Percentiles rank a stretch among this genome's conserved stretches.
Evolutionary conservation across 805 yeast species (phyloP).

Genomic region (Myxozyma vanderwaltii): DNA sequence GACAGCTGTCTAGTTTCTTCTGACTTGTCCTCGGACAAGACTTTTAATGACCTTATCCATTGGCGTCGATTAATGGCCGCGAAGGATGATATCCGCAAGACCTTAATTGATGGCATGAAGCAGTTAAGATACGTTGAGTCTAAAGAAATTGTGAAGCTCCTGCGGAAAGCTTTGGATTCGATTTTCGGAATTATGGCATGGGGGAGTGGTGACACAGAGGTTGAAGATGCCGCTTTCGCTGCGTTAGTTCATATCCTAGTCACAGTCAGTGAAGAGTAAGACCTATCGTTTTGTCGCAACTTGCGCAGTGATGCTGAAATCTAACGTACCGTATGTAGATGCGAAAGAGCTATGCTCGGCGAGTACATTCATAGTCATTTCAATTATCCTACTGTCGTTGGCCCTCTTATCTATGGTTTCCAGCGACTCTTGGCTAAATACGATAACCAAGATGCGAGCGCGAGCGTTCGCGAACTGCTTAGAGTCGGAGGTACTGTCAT

Average conservation of each 20-base stretch:
- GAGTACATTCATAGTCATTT: conserved; percentile 37
- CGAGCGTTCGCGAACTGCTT: conserved; percentile 23
- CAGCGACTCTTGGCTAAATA: conserved; percentile 21
- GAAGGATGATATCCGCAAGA: conserved; percentile 9
- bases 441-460: conserved; percentile 8
- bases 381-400: conserved; percentile 33
- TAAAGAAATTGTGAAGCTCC: conserved; percentile 53
- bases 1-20: conserved; percentile 22
- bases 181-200: conserved; percentile 47
- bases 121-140: conserved; percentile 52
- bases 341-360: conserved; percentile 24
- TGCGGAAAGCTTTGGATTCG: conserved; percentile 38
- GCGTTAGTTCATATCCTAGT: conserved; percentile 37
- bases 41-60: conserved; percentile 22
- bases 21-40: conserved; percentile 25
- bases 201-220: conserved; percentile 40
- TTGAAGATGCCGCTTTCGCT: conserved; percentile 37
- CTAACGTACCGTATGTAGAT: neutral
- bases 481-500: conserved; percentile 21
- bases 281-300: neutral
- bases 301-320: too few species aligned
- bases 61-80: conserved; percentile 19
- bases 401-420: conserved; percentile 21
- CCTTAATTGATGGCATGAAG: conserved; percentile 18
- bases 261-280: conserved; percentile 31